Base-by-base conservation (phyloP, 257 asterid genomes). In the Solanum raphanifolium region DNA sequence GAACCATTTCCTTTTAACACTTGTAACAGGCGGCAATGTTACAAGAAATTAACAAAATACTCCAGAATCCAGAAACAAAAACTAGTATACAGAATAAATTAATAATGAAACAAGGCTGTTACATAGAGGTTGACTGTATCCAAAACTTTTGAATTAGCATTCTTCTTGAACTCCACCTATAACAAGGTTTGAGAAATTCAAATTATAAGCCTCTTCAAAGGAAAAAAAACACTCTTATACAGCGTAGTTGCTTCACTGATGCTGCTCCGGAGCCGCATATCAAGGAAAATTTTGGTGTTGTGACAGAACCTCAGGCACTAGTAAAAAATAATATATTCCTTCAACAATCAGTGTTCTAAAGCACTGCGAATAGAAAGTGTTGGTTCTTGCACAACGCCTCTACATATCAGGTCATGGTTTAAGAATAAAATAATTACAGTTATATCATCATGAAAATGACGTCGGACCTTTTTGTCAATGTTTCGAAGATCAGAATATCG, bases 391-490 rank as follows among this genome's bases (percentile, higher is more conserved):
- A 86, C 90, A 35, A 25, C 43, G 29, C 90, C 90, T 87, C 84
- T 90, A 75, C 89, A 85, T 68, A 88, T 87, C 31, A 88, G 88
- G 78, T 90, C 92, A 65, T 88, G 91, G 83, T 88, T 89, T 52
- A 90, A 78, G 81, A 90, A 90, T 75, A 90, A 83, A 85, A 90
- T 90, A 52, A 90, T 90, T 36, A 90, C 92, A 34, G 90, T 88
- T 78, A 90, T 90, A 73, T 90, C 92, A 62, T 90, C 92, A 15
- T 90, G 92, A 31, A 90, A 90, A 87, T 90, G 89, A 46, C 91
- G 92, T 38, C 92, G 87, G 81, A 89, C 92, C 86, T 90, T 90
- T 86, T 86, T 89, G 87, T 87, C 92, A 32, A 90, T 90, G 72
- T 66, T 85, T 35, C 55, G 68, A 52, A 90, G 92, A 43, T 90